These are phyloP conservation scores for Aspergillus awamori DNA, from an alignment of 2,329 filamentous ascomycete species.

Conservation along the genomic window DNA sequence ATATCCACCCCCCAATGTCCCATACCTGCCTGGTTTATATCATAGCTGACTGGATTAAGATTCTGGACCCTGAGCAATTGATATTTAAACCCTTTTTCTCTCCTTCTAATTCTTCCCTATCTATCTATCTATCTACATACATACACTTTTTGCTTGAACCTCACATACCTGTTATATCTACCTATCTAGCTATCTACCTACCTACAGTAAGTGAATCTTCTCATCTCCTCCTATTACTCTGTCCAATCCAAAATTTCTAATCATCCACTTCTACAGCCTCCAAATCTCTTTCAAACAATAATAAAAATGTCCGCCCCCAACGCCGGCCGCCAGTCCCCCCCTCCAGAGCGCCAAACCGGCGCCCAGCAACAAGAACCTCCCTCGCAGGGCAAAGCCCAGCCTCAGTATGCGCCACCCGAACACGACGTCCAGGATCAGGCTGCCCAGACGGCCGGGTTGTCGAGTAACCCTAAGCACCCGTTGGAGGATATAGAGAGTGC, in stretches of 20 bases:
- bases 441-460: conserved; percentile 28
- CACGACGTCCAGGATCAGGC: conserved; percentile 19
- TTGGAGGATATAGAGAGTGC: conserved; percentile 42
- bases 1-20: neutral
- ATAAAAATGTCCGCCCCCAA: conserved; percentile 61
- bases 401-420: conserved; percentile 30
- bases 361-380: conserved; percentile 64
- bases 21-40: neutral
- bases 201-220: neutral
- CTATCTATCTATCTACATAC: neutral
- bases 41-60: neutral
- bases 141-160: neutral
- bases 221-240: neutral
- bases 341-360: conserved; percentile 68
- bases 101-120: neutral
- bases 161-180: neutral
- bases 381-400: conserved; percentile 59
- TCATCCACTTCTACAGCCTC: no score
- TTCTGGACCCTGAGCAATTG: neutral
- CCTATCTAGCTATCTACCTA: neutral
- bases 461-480: conserved; percentile 48
- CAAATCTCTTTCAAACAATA: neutral
- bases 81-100: neutral
- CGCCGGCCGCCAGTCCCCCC: conserved; percentile 75
- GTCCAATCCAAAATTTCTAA: no score